Base-by-base conservation (phyloP, 75 land plant species). In the Selaginella tamariscina region DNA sequence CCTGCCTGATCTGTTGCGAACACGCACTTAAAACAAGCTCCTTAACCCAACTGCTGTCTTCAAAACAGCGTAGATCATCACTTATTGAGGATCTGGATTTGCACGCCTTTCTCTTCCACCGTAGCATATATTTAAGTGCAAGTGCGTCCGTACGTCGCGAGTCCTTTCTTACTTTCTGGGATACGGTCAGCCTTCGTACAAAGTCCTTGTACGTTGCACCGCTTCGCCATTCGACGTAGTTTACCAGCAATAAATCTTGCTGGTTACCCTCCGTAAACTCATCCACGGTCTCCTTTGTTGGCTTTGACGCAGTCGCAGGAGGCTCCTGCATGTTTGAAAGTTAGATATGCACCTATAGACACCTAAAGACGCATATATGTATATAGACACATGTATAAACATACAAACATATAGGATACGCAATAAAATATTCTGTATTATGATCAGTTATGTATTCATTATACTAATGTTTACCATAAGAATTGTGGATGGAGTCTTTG, bases 161-260 rank as follows among this genome's bases (percentile, higher is more conserved):
- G 56, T 82, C 85, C 39, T 66, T 75, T 18, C 89, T 74, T 44
- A 80, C 57, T 65, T 78, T 87, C 31, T 80, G 91, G 2, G 32
- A 39, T 24, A 75, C 66, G 29, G 66, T n/a, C 49, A 39, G 49
- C 68, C 99, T 80, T 70, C 99, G 72, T 0, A 95, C 91, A 81
- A 90, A 95, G 65, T 95, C 99, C 68, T 87, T 68, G 81, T 95
- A 95, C 18, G 99, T 80, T 22, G 99, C 99, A 54, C 99, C 99
- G 65, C 84, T 87, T 54, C 82, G 87, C 99, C 99, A 95, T 65
- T 95, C 99, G 2, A 79, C 69, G 66, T 95, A 95, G 73, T 82
- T 90, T 49, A 95, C 77, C 24, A 95, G 82, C 32, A 82, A 82
- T 27, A 88, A 71, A 80, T 95, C 99, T 56, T 81, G 91, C 11